Evolutionary conservation across 768 basidiomycete species (phyloP).

Genomic region (Mycena sanguinolenta): DNA sequence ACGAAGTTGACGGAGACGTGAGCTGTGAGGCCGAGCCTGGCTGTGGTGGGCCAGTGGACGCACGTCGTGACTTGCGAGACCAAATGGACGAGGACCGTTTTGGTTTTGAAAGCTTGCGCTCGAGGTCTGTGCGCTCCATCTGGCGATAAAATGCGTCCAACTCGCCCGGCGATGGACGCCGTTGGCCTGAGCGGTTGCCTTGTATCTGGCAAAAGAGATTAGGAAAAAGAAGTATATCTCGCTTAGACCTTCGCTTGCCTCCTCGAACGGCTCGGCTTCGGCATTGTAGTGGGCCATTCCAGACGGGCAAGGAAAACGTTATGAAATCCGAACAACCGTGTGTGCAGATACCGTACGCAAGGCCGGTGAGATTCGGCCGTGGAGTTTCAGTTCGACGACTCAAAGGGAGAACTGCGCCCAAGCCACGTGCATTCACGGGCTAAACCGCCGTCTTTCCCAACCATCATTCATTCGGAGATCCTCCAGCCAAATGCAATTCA

Average conservation of each 20-base stretch:
- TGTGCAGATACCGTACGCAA: too few species aligned
- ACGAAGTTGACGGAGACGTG: slow-evolving; percentile 38
- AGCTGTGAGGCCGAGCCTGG: slow-evolving; percentile 15
- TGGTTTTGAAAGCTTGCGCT: slow-evolving; percentile 66
- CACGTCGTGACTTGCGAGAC: slow-evolving; percentile 69
- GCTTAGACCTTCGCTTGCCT: slow-evolving; percentile 52
- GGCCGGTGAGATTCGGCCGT: too few species aligned
- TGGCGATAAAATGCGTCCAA: slow-evolving; percentile 60
- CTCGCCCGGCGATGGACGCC: slow-evolving; percentile 55
- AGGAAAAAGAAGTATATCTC: slow-evolving; percentile 35
- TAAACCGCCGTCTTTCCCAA: not conserved
- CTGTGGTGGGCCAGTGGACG: slow-evolving; percentile 46
- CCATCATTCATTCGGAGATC: not conserved
- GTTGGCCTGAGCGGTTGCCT: slow-evolving; percentile 47
- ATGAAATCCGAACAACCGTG: too few species aligned
- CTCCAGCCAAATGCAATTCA: too few species aligned
- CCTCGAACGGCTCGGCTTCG: slow-evolving; percentile 65
- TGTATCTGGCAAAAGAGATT: slow-evolving; percentile 49
- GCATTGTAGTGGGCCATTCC: slow-evolving; percentile 53
- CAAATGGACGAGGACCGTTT: slow-evolving; percentile 66
- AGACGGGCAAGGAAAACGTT: too few species aligned
- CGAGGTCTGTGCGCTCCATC: slow-evolving; percentile 62
- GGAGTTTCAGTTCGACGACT: too few species aligned
- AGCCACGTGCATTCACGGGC: not conserved
- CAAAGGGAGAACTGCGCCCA: too few species aligned